Conservation (phyloP, 2,329 filamentous ascomycete genomes). For the Tricladium varicosporioides region DNA sequence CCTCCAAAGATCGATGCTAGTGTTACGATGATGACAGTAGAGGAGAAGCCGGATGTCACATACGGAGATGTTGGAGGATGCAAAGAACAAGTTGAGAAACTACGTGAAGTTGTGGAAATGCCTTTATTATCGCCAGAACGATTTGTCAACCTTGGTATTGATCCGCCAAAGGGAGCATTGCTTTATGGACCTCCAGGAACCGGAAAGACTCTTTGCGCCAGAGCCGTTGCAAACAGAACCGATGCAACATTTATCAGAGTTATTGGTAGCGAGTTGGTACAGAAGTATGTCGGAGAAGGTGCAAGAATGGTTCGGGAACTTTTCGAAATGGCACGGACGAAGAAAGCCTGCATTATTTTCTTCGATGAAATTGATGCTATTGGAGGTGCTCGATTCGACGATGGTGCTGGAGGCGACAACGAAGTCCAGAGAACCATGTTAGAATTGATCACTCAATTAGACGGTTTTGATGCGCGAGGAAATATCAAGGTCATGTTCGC, state of each 20-base stretch:
- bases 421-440: conserved; percentile 98
- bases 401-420: conserved; percentile 94
- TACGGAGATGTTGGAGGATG: conserved; percentile 98
- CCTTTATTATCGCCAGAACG: conserved; percentile 92
- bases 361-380: conserved; percentile 98
- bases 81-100: conserved; percentile 99
- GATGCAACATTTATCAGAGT: conserved; percentile 98
- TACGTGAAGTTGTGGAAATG: conserved; percentile 98
- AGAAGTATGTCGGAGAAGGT: conserved; percentile 98
- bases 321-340: conserved; percentile 98
- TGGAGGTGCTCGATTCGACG: conserved; percentile 92
- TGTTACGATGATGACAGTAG: conserved; percentile 99
- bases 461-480: conserved; percentile 92
- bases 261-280: conserved; percentile 94
- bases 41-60: conserved; percentile 98
- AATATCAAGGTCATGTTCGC: conserved; percentile 99
- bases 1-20: conserved; percentile 98
- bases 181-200: conserved; percentile 96
- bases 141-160: conserved; percentile 98
- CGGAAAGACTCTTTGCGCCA: conserved; percentile 97
- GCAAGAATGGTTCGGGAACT: conserved; percentile 98
- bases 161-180: conserved; percentile 94
- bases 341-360: conserved; percentile 99
- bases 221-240: conserved; percentile 95
- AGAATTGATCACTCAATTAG: conserved; percentile 94